Conservation (phyloP, 805 yeast species). For the Wickerhamomyces queroliae region DNA sequence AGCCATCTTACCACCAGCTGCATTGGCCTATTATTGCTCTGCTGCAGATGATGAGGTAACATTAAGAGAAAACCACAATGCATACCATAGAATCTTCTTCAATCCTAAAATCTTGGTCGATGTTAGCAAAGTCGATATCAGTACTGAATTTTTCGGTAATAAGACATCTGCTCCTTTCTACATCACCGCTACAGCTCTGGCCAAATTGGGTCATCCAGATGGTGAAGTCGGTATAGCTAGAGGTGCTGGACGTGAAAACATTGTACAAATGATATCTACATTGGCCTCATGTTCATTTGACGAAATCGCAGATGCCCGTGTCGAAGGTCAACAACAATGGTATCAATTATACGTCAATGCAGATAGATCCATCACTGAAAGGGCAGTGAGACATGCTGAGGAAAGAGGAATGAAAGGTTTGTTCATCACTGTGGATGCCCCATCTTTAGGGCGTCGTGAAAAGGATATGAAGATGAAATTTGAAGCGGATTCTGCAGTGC, state of each 20-base stretch:
- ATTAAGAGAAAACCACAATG: constrained; percentile 83
- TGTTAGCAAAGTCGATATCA: constrained; percentile 64
- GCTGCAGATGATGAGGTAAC: constrained; percentile 94
- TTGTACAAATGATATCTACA: constrained; percentile 90
- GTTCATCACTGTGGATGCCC: constrained; percentile 90
- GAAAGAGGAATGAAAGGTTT: constrained; percentile 71
- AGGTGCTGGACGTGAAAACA: constrained; percentile 67
- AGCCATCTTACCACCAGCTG: constrained; percentile 66
- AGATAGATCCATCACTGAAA: constrained; percentile 59
- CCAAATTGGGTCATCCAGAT: constrained; percentile 86
- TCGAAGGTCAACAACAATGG: constrained; percentile 75
- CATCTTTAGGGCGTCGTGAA: constrained; percentile 86
- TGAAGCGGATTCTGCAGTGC: constrained; percentile 40
- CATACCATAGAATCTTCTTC: constrained; percentile 84
- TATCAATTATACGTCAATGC: constrained; percentile 80
- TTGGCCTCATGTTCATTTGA: constrained; percentile 84
- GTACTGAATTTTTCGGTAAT: constrained; percentile 74
- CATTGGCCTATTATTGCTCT: constrained; percentile 90
- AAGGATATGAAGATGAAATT: constrained; percentile 73
- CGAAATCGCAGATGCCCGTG: constrained; percentile 71
- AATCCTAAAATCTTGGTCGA: constrained; percentile 80
- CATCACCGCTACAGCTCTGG: constrained; percentile 87
- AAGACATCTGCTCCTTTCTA: constrained; percentile 74
- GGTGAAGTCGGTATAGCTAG: constrained; percentile 86
- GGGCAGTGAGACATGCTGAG: constrained; percentile 67